These are phyloP conservation scores for Trichosanthes cucumerina DNA, from an alignment of 306 rosid species.

Conservation along the genomic window DNA sequence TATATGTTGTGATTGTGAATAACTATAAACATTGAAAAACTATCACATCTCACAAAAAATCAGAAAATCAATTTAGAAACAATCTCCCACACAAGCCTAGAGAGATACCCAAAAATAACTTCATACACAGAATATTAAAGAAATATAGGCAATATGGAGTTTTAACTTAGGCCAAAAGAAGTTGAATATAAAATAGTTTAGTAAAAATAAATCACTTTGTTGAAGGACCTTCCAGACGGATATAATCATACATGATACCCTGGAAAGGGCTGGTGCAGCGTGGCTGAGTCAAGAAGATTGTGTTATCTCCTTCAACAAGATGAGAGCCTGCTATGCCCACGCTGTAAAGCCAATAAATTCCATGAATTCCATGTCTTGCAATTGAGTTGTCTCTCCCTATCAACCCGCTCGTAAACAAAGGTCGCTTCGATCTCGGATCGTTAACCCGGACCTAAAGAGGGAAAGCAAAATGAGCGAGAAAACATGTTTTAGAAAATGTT, in stretches of 20 bases:
- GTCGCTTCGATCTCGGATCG: background rate
- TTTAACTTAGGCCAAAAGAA: background rate
- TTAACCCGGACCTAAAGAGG: slow-evolving; percentile 6
- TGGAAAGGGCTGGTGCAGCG: slow-evolving; percentile 14
- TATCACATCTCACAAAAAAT: background rate
- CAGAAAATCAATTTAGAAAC: background rate
- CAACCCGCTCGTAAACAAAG: slow-evolving; percentile 7
- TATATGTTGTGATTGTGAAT: background rate
- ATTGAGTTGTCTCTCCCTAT: slow-evolving; percentile 10
- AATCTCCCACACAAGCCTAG: background rate
- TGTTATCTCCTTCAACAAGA: slow-evolving; percentile 13
- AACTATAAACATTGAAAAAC: background rate
- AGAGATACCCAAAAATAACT: background rate
- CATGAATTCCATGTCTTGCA: slow-evolving; percentile 23
- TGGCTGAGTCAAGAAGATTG: slow-evolving; percentile 19
- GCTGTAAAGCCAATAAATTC: slow-evolving; percentile 10
- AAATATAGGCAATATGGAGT: background rate
- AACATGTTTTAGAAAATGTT: background rate
- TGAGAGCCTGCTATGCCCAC: background rate
- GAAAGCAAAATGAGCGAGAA: background rate
- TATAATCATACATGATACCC: slow-evolving; percentile 20
- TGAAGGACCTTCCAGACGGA: slow-evolving; percentile 24
- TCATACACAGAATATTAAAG: background rate
- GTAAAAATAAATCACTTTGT: background rate
- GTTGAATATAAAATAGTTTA: background rate